Base-by-base conservation (phyloP, 371 early-diverging fungal species). In the Mortierella sp. region DNA sequence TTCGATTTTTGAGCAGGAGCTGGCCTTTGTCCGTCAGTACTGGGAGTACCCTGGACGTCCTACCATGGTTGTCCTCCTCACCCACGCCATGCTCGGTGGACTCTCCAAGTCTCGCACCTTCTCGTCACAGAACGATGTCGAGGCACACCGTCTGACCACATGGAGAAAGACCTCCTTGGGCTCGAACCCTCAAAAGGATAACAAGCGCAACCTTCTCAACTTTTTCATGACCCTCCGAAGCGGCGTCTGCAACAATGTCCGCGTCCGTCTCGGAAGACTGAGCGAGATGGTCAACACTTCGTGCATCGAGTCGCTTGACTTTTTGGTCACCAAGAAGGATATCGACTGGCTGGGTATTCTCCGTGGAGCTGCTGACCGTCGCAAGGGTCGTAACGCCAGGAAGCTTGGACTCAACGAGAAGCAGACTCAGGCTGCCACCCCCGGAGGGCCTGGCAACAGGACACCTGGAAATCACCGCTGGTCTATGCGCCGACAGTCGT, bases 231-330 rank as follows among this genome's bases (percentile, higher is more conserved):
- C 92, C 43, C 86, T 97, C 69, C 91, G 95, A 21, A 91, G 90
- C 14, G 97, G 97, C 26, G 89, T 90, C 43, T 93, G 93, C 80
- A 90, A 91, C 37, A 95, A 94, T 73, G 93, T 93, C 0, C 92
- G 95, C 43, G 90, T 93, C 9, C 94, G 96, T 9, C 84, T 95
- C 2, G 96, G 96, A 19, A 88, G 95, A 34, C 82, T 97, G 28
- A 79, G 89, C 16, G 97, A 97, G 83, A 91, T 96, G 86, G 90
- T 96, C 69, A 93, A 91, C 82, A 96, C 96, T 0, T 91, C 94
- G 37, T 94, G 94, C 79, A 93, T 97, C 75, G 95, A 95, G 75
- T 93, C 93, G 2, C 90, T 97, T n/a, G 97, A 96, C 82, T 97
- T 97, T 87, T 86, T 97, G 83, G 91, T 95, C 37, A 91, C 90